These are phyloP conservation scores for Rhizopogon roseolus DNA, from an alignment of 768 basidiomycete species.

Conservation along the genomic window DNA sequence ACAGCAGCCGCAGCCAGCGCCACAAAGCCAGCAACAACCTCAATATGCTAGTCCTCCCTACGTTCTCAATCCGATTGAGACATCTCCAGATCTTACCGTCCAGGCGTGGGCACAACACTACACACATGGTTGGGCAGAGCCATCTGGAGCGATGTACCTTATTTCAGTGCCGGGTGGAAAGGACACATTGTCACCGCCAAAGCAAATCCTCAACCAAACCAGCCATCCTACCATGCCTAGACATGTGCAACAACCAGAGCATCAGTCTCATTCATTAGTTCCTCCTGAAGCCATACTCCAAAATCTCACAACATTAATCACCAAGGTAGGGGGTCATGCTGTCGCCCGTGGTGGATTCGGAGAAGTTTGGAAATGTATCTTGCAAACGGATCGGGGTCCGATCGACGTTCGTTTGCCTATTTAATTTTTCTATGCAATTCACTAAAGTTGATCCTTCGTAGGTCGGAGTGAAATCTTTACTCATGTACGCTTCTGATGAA, in stretches of 20 bases:
- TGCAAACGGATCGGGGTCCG: background rate
- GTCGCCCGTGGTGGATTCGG: background rate
- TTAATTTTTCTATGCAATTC: too few species aligned
- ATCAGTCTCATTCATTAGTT: too few species aligned
- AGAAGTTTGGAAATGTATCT: slow-evolving; percentile 1
- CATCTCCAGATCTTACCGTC: slow-evolving; percentile 74
- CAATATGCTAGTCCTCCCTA: slow-evolving; percentile 38
- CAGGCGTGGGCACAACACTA: slow-evolving; percentile 89
- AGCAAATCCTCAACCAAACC: slow-evolving; percentile 3
- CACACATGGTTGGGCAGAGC: slow-evolving; percentile 70
- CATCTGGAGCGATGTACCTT: slow-evolving; percentile 77
- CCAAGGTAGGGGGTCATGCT: background rate
- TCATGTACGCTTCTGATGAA: background rate
- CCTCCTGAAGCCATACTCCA: too few species aligned
- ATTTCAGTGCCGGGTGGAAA: slow-evolving; percentile 72
- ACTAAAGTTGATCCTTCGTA: background rate
- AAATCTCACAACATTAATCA: too few species aligned
- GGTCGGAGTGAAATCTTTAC: background rate
- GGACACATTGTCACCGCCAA: slow-evolving; percentile 28
- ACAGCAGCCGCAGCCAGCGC: too few species aligned
- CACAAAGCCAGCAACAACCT: too few species aligned
- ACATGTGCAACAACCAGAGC: too few species aligned
- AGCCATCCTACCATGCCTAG: background rate
- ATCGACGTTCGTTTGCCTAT: background rate
- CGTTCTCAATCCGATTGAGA: slow-evolving; percentile 56